Percentiles rank a stretch among this genome's conserved stretches.
phyloP scores from a whole-genome alignment of 1,284 basidiomycete species.

The Agroathelia rolfsii region DNA sequence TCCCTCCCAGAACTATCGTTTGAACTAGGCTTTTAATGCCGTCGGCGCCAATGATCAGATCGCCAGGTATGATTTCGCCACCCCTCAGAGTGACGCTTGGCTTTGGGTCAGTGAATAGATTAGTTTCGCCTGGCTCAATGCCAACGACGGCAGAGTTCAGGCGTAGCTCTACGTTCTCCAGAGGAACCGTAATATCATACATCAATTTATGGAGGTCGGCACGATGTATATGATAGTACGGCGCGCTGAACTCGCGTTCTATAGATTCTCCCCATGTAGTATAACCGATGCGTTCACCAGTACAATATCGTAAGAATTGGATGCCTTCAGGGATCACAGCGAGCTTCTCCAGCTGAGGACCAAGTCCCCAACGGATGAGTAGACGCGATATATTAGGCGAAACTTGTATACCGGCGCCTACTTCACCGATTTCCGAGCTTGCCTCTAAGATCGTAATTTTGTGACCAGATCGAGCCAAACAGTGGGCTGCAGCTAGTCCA shows the following conservation, averaged over 20 bases:
- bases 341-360: constrained; percentile 17
- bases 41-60: constrained; percentile 46
- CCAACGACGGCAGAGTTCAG: constrained; percentile 34
- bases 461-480: constrained; percentile 35
- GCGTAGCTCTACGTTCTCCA: constrained; percentile 35
- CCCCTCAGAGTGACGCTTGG: constrained; percentile 27
- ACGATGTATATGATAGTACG: constrained; percentile 45
- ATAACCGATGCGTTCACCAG: constrained; percentile 35
- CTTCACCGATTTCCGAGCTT: constrained; percentile 31
- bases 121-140: constrained; percentile 28
- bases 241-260: constrained; percentile 28
- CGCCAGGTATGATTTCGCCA: constrained; percentile 30
- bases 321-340: too few species aligned
- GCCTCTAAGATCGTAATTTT: constrained; percentile 34
- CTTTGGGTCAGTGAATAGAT: constrained; percentile 14
- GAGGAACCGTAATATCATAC: constrained; percentile 33
- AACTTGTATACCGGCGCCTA: constrained; percentile 43
- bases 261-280: constrained; percentile 30
- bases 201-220: constrained; percentile 46
- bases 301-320: too few species aligned
- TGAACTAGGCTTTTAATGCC: constrained; percentile 45
- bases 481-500: constrained; percentile 34
- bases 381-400: constrained; percentile 35
- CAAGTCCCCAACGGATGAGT: constrained; percentile 33
- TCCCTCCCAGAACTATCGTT: constrained; percentile 32